These are phyloP conservation scores for Mycena floridula DNA, from an alignment of 768 basidiomycete genomes.

Conservation along the genomic window DNA sequence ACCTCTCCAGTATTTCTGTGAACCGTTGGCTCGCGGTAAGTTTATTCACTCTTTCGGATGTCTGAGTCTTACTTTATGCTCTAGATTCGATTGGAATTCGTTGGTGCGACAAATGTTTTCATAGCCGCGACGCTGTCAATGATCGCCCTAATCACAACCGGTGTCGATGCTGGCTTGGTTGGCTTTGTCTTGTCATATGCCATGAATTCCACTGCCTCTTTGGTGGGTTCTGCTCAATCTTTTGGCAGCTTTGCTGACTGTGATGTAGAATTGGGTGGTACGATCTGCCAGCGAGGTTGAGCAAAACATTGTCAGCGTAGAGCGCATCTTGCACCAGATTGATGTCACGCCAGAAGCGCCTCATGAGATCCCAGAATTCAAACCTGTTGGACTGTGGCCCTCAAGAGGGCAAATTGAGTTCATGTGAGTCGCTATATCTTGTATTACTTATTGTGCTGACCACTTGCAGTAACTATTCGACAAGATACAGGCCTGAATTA, in stretches of 20 bases:
- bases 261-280: conserved; percentile 69
- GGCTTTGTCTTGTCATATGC: conserved; percentile 85
- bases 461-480: conserved; percentile 54
- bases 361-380: conserved; percentile 53
- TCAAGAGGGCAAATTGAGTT: conserved; percentile 68
- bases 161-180: conserved; percentile 83
- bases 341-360: conserved; percentile 71
- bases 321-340: conserved; percentile 81
- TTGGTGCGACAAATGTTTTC: conserved; percentile 77
- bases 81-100: conserved; percentile 60
- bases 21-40: conserved; percentile 83
- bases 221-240: conserved; percentile 40
- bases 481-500: conserved; percentile 73
- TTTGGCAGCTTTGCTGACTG: conserved; percentile 3
- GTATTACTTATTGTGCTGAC: conserved; percentile 1
- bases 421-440: conserved; percentile 25
- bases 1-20: conserved; percentile 62
- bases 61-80: no score
- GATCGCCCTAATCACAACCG: conserved; percentile 62
- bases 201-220: conserved; percentile 72
- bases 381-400: conserved; percentile 65
- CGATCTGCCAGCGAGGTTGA: conserved; percentile 84
- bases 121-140: conserved; percentile 64
- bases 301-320: conserved; percentile 85
- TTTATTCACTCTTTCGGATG: no score